These are phyloP conservation scores for Trametopsis cervina DNA, from an alignment of 768 basidiomycete species.

Conservation along the genomic window DNA sequence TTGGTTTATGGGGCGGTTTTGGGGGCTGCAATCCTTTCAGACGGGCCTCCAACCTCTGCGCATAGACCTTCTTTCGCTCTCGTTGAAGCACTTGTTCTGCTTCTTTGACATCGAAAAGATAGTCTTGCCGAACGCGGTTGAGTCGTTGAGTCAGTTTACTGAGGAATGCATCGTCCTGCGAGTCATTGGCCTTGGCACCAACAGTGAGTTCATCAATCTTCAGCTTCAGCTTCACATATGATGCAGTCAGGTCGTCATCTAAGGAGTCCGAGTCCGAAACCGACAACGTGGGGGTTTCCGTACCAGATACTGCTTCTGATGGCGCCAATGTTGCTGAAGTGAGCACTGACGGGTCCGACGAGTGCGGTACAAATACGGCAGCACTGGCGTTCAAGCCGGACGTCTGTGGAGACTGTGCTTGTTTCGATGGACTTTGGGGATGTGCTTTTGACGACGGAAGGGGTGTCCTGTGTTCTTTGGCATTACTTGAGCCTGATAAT, in stretches of 20 bases:
- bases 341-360: neutral
- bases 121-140: slow-evolving; percentile 42
- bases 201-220: slow-evolving; percentile 42
- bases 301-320: neutral
- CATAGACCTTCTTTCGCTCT: slow-evolving; percentile 46
- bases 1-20: slow-evolving; percentile 8
- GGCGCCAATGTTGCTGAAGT: neutral
- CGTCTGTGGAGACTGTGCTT: neutral
- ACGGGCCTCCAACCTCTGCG: slow-evolving; percentile 34
- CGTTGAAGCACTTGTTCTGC: slow-evolving; percentile 51
- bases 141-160: slow-evolving; percentile 40
- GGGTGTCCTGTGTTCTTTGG: neutral
- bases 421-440: neutral
- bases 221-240: slow-evolving; percentile 60
- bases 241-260: slow-evolving; percentile 41
- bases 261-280: neutral
- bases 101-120: slow-evolving; percentile 65
- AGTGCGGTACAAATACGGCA: neutral
- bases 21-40: slow-evolving; percentile 26
- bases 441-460: neutral
- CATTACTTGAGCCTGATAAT: neutral
- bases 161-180: slow-evolving; percentile 23
- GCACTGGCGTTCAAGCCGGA: neutral
- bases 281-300: neutral
- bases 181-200: slow-evolving; percentile 22